Percentiles rank a stretch among this genome's conserved stretches.
phyloP scores from a whole-genome alignment of 148 eudicot species.

The Silene conica region DNA sequence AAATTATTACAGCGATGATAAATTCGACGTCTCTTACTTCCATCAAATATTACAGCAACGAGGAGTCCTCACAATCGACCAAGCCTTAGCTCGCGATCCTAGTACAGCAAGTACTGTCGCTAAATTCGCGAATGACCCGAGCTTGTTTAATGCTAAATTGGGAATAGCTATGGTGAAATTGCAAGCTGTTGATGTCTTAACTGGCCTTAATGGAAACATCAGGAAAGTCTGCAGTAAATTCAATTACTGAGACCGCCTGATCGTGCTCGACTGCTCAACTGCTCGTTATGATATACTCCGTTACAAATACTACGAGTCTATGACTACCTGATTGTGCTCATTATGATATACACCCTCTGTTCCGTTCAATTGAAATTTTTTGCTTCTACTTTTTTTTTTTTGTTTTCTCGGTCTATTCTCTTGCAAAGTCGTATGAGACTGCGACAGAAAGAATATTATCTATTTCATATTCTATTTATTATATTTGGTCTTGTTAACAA shows the following conservation, averaged over 20 bases:
- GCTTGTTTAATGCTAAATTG: constrained; percentile 6
- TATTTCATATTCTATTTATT: too few relatives aligned
- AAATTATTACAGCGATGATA: constrained; percentile 2
- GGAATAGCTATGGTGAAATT: constrained; percentile 22
- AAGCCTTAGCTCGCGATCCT: constrained; percentile 19
- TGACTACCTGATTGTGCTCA: not conserved
- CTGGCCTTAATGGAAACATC: constrained; percentile 24
- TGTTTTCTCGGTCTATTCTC: too few relatives aligned
- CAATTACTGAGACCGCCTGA: not conserved
- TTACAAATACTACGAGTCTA: too few relatives aligned
- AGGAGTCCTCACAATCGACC: constrained; percentile 22
- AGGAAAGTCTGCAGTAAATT: constrained; percentile 21
- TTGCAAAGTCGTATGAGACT: too few relatives aligned
- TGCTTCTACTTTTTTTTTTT: too few relatives aligned
- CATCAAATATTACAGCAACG: constrained; percentile 17
- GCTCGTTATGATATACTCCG: too few relatives aligned
- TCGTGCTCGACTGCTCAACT: too few relatives aligned
- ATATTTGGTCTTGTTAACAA: too few relatives aligned
- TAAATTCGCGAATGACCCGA: not conserved
- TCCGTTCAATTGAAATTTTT: too few relatives aligned
- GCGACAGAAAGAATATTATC: too few relatives aligned
- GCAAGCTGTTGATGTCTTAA: constrained; percentile 25
- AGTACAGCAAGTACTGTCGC: not conserved
- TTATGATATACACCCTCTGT: not conserved
- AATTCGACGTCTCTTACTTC: constrained; percentile 24